Evolutionary conservation across 805 yeast genomes (phyloP), one percentile per base, ranked within the genome.

Genomic region (Lachancea thermotolerans): DNA sequence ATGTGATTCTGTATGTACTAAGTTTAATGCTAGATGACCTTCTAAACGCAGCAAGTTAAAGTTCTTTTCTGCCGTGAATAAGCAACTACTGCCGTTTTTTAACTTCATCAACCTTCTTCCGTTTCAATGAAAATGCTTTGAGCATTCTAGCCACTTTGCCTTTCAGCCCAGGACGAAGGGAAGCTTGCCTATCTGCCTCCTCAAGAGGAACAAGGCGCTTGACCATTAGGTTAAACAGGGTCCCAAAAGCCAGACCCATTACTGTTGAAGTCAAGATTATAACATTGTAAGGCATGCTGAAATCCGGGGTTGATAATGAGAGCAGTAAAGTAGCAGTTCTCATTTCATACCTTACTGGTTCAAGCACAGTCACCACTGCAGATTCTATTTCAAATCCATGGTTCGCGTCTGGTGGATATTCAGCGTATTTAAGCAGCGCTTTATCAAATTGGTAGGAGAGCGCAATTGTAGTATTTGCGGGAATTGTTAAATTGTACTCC

Each of bases 341-440:
- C 49, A 81, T 55, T 48, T 77, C 72, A 54, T 83, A 82, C 6
- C 49, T 35, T 10, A 28, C 54, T 46, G 69, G 70, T 10, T 65
- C 62, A 8, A 81, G 42, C 0, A 86, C 76, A 2, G 83, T 75
- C 10, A 88, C 72, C 10, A 87, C 83, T 4, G 95, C 95, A 0
- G 98, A 95, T 18, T 93, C 93, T 37, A 93, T 79, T 48, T 90
- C 91, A 65, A 93, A 93, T 0, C 99, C 99, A 56, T 93, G 97
- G 62, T 93, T 93, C 2, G 99, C 98, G 70, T 93, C 99, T 1
- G 99, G 99, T n/a, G 99, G 99, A 58, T 93, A 93, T 62, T 93
- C 98, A 2, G 89, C 85, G 49, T 85, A 81, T 46, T 82, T 74
- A 28, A 93, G 71, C 60, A 93, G 71, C 0, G 95, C 81, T 62